Base-by-base conservation (phyloP, 306 rosid species). In the Medicago ruthenica region DNA sequence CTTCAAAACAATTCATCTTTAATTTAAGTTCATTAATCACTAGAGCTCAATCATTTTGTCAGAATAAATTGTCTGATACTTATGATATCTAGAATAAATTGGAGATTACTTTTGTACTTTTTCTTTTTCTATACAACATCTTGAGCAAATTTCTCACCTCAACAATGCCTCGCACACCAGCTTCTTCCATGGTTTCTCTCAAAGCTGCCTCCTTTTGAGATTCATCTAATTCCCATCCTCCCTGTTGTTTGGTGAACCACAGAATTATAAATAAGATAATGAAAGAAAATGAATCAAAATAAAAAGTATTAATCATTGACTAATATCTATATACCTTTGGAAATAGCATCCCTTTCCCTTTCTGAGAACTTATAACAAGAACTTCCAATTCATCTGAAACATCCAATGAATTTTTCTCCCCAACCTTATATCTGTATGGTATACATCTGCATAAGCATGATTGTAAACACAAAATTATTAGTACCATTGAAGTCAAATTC, bases 151-250 rank as follows among this genome's bases (percentile, higher is more conserved):
- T 71, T 6, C 79, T 76, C 70, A 93, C 98, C 96, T 76, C 89
- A 61, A 93, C 81, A 78, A 77, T 79, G 83, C 98, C 98, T 76
- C 82, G 67, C 1, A 93, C 98, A 40, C 98, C 98, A 11, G 98
- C 98, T 87, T 93, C 98, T 58, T 93, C 98, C 9, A 93, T 50
- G 55, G 94, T 91, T 78, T 94, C 98, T 63, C 98, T 70, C 61
- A 81, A 63, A 78, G 98, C 98, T 53, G 98, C 98, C 82, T 89
- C 92, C 81, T 82, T 89, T 72, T 85, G 92, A 20, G 97, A 87
- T 85, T 94, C 97, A 55, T 94, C 98, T 15, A 70, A 22, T 73
- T 94, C 98, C 98, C 98, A 94, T 2, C 98, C 98, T 84, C 98
- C 98, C 98, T 94, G 85, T 1, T 57, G 0, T 69, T 76, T 20